Evolutionary conservation across 2,329 filamentous ascomycete genomes (phyloP).

Genomic region (Pseudomassariella vexata): DNA sequence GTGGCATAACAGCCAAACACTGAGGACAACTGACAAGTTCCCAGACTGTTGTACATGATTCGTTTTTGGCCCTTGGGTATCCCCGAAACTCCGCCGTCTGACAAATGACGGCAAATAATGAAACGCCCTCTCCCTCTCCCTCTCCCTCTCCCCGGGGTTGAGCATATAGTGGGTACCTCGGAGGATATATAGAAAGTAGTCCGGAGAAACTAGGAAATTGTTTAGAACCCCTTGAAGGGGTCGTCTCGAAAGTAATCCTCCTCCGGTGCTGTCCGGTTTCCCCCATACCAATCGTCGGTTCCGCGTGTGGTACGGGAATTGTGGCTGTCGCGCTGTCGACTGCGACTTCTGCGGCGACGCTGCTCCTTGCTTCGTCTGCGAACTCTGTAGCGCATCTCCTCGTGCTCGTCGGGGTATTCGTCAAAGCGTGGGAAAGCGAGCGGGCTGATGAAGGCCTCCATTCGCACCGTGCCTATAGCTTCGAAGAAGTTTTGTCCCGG

Average conservation of each 20-base stretch:
- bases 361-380: slow-evolving; percentile 51
- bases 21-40: no score
- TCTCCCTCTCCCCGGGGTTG: no score
- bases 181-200: no score
- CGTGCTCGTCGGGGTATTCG: slow-evolving; percentile 42
- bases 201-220: no score
- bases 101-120: no score
- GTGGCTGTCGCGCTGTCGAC: slow-evolving; percentile 47
- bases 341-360: slow-evolving; percentile 46
- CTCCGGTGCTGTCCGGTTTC: slow-evolving; percentile 41
- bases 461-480: slow-evolving; percentile 82
- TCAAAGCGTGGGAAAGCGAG: slow-evolving; percentile 43
- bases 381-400: slow-evolving; percentile 41
- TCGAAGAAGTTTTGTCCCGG: slow-evolving; percentile 67
- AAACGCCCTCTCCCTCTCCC: no score
- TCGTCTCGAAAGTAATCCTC: slow-evolving; percentile 56
- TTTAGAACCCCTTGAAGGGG: slow-evolving; percentile 56
- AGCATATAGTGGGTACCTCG: no score
- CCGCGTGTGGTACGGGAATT: slow-evolving; percentile 36
- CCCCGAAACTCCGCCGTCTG: no score
- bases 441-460: slow-evolving; percentile 90
- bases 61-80: no score
- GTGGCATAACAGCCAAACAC: no score
- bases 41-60: no score
- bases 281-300: slow-evolving; percentile 43